Base-by-base conservation (phyloP, 2,329 filamentous ascomycete species). In the Aureobasidium sp. region DNA sequence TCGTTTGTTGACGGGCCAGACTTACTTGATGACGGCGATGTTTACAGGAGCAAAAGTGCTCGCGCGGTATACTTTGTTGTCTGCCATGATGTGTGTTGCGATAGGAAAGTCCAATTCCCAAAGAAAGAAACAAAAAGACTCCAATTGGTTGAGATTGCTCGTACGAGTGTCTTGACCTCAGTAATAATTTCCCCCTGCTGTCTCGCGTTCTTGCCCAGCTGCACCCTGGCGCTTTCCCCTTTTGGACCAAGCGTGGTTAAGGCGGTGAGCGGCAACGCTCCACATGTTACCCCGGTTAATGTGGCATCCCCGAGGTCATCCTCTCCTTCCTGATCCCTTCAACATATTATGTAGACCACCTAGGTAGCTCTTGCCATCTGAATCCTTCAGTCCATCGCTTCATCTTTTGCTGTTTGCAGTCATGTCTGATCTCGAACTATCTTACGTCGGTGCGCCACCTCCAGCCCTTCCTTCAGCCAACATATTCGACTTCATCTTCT, bases 21-120 rank as follows among this genome's bases (percentile, higher is more conserved):
- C 73, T 69, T 78, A 95, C 89, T 97, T 97, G 79, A 97, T 94
- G 63, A 97, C 92, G 67, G 93, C 93, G 74, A 97, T 97, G 81
- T 97, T 97, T 73, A 97, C 93, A 15, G 93, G 94, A 44, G 94
- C 94, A 66, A 92, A 97, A 64, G 94, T 97, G 80, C 90, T 97
- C 69, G 94, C 90, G 70, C 91, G 88, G 80, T 95, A 92, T 71
- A 97, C 83, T 42, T 77, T 75, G 47, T 70, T 70, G 61, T 76
- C 73, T 44, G 77, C 68, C 77, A 79, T 79, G 5, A 7, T 50
- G 56, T 41, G 46, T 41, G 5, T 4, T 20, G 20, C 3, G 39
- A 13, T 36, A 29, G 8, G 13, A n/a, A 36, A 20, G n/a, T 32
- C 4, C 37, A 20, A 44, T 9, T 8, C 39, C 23, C 39, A 17